Conservation (phyloP, 176 grass and related monocot genomes). For the Eragrostis nindensis region DNA sequence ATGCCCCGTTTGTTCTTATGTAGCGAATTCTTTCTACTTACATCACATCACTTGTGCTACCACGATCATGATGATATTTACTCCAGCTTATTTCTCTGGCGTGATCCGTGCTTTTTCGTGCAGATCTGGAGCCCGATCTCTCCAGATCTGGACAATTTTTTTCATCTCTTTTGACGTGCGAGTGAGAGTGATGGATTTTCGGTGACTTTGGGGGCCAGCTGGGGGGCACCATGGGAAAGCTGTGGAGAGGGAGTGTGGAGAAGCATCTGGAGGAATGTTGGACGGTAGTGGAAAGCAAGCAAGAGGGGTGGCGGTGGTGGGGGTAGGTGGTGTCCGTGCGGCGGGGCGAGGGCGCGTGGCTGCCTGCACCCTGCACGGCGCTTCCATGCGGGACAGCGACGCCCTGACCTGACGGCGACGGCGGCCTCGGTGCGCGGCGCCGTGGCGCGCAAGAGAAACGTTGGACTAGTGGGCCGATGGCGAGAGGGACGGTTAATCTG, state of each 20-base stretch:
- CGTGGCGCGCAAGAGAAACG: not conserved
- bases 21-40: constrained; percentile 36
- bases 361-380: not conserved
- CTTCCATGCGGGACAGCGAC: not conserved
- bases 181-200: not conserved
- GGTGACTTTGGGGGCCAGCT: constrained; percentile 24
- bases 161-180: not conserved
- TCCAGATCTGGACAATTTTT: not conserved
- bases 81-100: not conserved
- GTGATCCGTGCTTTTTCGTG: constrained; percentile 18
- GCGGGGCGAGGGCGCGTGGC: not conserved
- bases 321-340: not conserved
- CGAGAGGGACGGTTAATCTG: not conserved
- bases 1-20: not conserved
- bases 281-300: not conserved
- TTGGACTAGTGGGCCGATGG: not conserved
- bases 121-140: constrained; percentile 14
- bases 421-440: not conserved
- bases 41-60: not conserved
- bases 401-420: not conserved
- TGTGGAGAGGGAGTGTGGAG: not conserved
- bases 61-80: not conserved
- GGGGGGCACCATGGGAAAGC: not conserved
- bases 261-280: constrained; percentile 13
- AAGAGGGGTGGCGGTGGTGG: not conserved